Conservation (phyloP, 768 basidiomycete species). For the Mrakia blollopis region DNA sequence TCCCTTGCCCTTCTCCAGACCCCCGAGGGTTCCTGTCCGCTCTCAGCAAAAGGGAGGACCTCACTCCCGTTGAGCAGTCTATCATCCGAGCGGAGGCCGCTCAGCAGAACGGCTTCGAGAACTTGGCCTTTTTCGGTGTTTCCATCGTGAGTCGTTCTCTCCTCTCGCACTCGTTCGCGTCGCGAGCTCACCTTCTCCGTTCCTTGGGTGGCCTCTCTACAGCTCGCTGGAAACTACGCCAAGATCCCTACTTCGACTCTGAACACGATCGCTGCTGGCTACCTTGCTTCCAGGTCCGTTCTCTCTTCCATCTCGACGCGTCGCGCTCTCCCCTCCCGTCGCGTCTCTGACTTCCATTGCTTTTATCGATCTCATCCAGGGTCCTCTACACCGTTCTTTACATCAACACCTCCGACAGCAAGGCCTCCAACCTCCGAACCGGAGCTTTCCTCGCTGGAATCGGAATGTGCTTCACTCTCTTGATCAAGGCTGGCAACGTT, state of each 20-base stretch:
- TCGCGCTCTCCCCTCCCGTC: neutral
- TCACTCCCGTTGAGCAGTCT: conserved; percentile 32
- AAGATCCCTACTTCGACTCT: conserved; percentile 35
- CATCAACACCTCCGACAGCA: conserved; percentile 38
- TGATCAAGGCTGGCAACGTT: conserved; percentile 39
- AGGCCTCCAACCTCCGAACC: conserved; percentile 34
- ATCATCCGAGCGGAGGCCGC: conserved; percentile 39
- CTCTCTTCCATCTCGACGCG: no score
- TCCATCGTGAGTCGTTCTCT: conserved; percentile 25
- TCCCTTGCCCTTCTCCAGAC: neutral
- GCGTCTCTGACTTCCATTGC: neutral
- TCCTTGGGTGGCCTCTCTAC: neutral
- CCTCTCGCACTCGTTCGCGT: neutral
- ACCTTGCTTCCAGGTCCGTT: conserved; percentile 35
- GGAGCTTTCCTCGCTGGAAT: conserved; percentile 36
- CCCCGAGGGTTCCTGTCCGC: conserved; percentile 29
- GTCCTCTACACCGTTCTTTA: conserved; percentile 36
- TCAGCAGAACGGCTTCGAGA: conserved; percentile 37
- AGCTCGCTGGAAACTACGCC: conserved; percentile 38
- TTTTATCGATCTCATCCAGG: neutral
- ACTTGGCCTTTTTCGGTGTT: conserved; percentile 37
- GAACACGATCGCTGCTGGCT: conserved; percentile 36
- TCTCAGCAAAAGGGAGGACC: conserved; percentile 36
- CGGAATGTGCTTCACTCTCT: conserved; percentile 37
- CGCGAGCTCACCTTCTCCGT: neutral